These are phyloP conservation scores for Penicillium expansum DNA, from an alignment of 2,329 filamentous ascomycete genomes.

Conservation along the genomic window DNA sequence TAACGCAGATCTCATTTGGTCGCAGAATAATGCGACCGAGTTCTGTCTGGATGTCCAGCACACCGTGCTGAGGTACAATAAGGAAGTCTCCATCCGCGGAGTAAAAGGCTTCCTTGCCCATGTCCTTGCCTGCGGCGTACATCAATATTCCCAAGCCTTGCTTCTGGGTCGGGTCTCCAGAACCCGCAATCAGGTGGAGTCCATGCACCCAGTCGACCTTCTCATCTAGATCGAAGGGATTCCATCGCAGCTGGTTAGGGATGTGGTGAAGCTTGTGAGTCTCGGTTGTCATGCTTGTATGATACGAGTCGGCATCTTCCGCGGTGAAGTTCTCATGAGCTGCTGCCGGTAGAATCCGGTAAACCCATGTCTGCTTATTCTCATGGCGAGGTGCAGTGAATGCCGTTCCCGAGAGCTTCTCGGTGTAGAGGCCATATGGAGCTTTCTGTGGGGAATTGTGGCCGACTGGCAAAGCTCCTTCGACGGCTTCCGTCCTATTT, in stretches of 20 bases:
- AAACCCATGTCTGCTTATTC: conserved; percentile 71
- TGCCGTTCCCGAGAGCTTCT: conserved; percentile 71
- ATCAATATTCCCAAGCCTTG: conserved; percentile 75
- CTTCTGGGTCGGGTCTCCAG: conserved; percentile 77
- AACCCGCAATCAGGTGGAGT: conserved; percentile 70
- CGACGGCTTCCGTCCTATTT: conserved; percentile 69
- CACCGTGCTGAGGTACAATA: conserved; percentile 72
- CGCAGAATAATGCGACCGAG: conserved; percentile 71
- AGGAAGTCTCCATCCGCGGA: conserved; percentile 78
- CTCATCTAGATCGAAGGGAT: conserved; percentile 71
- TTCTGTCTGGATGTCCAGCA: conserved; percentile 73
- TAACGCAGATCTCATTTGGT: conserved; percentile 73
- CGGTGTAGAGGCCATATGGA: conserved; percentile 74
- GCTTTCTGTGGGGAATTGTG: conserved; percentile 81
- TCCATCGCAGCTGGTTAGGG: conserved; percentile 79
- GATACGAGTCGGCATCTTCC: conserved; percentile 46
- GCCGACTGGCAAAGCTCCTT: conserved; percentile 69
- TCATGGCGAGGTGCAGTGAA: conserved; percentile 68
- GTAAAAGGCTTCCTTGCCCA: conserved; percentile 78
- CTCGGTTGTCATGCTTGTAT: conserved; percentile 43
- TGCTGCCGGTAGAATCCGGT: conserved; percentile 65
- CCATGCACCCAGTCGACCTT: conserved; percentile 66
- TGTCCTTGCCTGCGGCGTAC: conserved; percentile 74
- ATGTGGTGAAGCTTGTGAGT: conserved; percentile 65
- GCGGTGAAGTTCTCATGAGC: conserved; percentile 54